Evolutionary conservation across 2,329 filamentous ascomycete genomes (phyloP).

Genomic region (Fusarium anguioides): DNA sequence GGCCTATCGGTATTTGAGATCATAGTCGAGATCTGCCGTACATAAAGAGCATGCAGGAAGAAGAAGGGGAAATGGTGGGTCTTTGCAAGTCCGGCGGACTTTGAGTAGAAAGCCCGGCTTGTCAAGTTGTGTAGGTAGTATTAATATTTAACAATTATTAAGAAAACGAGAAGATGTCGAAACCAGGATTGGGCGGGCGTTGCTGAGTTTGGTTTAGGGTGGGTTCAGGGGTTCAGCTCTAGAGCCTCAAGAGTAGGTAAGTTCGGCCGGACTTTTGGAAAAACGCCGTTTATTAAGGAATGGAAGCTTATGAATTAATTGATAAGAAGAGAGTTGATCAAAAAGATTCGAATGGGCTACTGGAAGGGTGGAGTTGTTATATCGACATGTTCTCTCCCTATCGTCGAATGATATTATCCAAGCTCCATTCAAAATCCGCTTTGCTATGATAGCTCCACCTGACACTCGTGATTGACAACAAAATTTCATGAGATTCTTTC

Average conservation of each 20-base stretch:
- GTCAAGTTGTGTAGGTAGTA: background rate
- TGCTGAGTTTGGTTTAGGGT: slow-evolving; percentile 29
- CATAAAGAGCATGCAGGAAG: slow-evolving; percentile 14
- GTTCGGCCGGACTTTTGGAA: background rate
- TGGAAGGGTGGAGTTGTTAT: background rate
- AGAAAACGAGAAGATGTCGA: slow-evolving; percentile 9
- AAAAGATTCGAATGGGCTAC: background rate
- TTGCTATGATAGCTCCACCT: background rate
- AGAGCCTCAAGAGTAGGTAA: background rate
- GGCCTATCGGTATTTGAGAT: slow-evolving; percentile 38
- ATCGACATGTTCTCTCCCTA: background rate
- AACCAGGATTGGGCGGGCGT: slow-evolving; percentile 8
- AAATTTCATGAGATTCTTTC: background rate
- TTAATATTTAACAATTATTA: background rate
- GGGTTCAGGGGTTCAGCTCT: slow-evolving; percentile 10
- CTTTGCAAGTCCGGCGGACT: slow-evolving; percentile 44
- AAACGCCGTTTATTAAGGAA: background rate
- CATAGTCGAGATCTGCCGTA: slow-evolving; percentile 4
- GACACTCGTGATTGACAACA: background rate
- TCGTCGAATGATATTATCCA: slow-evolving; percentile 1
- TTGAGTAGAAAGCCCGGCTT: slow-evolving; percentile 17
- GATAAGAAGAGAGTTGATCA: background rate
- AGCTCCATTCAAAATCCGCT: slow-evolving; percentile 1
- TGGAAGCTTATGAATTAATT: background rate
- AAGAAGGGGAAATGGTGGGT: slow-evolving; percentile 1